Evolutionary conservation across 176 grass and related monocot species (phyloP).

Genomic region (Poa pratensis): DNA sequence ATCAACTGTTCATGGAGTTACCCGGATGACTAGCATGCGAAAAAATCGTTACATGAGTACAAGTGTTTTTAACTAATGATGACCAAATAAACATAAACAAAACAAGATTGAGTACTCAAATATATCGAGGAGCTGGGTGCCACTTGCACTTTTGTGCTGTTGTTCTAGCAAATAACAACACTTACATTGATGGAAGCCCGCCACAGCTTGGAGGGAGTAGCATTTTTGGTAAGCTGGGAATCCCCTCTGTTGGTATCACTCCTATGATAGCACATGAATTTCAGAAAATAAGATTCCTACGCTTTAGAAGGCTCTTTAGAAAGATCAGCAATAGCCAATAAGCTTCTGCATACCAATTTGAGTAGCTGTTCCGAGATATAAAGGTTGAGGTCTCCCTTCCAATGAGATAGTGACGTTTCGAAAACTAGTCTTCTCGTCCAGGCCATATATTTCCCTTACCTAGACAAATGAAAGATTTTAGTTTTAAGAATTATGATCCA

Average conservation of each 20-base stretch:
- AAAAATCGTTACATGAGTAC: not conserved
- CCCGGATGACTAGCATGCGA: not conserved
- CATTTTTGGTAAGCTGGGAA: conserved; percentile 88
- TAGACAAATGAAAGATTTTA: conserved; percentile 47
- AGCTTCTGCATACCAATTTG: conserved; percentile 68
- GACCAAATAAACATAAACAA: conserved; percentile 8
- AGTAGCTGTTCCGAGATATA: conserved; percentile 92
- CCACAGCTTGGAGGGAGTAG: conserved; percentile 81
- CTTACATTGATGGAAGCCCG: conserved; percentile 88
- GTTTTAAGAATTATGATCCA: conserved; percentile 29
- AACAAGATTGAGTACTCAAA: not conserved
- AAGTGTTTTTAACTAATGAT: conserved; percentile 7
- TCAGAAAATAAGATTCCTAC: conserved; percentile 30
- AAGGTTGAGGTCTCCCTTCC: conserved; percentile 83
- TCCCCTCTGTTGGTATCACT: conserved; percentile 90
- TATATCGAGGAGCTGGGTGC: not conserved
- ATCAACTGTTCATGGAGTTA: not conserved
- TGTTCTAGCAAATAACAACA: conserved; percentile 43
- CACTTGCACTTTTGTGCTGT: not conserved
- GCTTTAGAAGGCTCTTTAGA: conserved; percentile 17
- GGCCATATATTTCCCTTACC: conserved; percentile 89
- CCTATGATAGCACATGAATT: conserved; percentile 45
- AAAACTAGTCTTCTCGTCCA: conserved; percentile 76
- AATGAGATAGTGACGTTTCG: conserved; percentile 80
- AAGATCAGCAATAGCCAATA: conserved; percentile 20